Evolutionary conservation across 208 protist species (phyloP).

Genomic region (Zelonia costaricensis): DNA sequence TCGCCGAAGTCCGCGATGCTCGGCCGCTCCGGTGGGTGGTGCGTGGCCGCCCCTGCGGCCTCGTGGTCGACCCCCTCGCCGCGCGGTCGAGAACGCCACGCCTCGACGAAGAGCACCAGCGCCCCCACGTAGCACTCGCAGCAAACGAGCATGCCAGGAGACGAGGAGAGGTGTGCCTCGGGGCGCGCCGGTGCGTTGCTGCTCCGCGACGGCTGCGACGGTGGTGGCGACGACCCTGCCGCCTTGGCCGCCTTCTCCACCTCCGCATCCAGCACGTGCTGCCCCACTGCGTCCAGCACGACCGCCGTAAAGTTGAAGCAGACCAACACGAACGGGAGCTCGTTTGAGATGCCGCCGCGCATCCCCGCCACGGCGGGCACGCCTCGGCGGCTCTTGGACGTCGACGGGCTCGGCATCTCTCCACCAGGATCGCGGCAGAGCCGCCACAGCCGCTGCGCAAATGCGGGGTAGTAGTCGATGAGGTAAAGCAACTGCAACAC

Average conservation of each 20-base stretch:
- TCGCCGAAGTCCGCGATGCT: slow-evolving; percentile 34
- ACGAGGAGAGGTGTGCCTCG: slow-evolving; percentile 3
- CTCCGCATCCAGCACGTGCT: slow-evolving; percentile 27
- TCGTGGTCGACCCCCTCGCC: not conserved
- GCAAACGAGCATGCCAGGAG: slow-evolving; percentile 24
- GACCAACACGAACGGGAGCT: slow-evolving; percentile 81
- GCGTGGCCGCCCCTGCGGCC: not conserved
- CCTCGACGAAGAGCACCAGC: slow-evolving; percentile 25
- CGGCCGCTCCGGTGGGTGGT: slow-evolving; percentile 5
- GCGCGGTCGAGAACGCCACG: slow-evolving; percentile 8
- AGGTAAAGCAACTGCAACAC: slow-evolving; percentile 76
- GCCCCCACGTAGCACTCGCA: slow-evolving; percentile 27
- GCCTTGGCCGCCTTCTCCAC: slow-evolving; percentile 10
- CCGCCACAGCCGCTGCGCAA: slow-evolving; percentile 52
- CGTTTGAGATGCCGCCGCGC: slow-evolving; percentile 4
- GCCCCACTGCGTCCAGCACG: slow-evolving; percentile 42
- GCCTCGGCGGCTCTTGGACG: not conserved
- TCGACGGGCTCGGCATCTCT: not conserved
- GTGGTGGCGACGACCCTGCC: slow-evolving; percentile 2
- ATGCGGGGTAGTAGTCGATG: slow-evolving; percentile 61
- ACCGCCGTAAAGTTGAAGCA: slow-evolving; percentile 73
- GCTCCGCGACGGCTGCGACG: not conserved
- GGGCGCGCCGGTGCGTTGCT: not conserved
- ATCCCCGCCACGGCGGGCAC: not conserved
- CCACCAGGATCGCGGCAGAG: slow-evolving; percentile 38